These are phyloP conservation scores for Amphichorda felina DNA, from an alignment of 2,329 filamentous ascomycete species.

Conservation along the genomic window DNA sequence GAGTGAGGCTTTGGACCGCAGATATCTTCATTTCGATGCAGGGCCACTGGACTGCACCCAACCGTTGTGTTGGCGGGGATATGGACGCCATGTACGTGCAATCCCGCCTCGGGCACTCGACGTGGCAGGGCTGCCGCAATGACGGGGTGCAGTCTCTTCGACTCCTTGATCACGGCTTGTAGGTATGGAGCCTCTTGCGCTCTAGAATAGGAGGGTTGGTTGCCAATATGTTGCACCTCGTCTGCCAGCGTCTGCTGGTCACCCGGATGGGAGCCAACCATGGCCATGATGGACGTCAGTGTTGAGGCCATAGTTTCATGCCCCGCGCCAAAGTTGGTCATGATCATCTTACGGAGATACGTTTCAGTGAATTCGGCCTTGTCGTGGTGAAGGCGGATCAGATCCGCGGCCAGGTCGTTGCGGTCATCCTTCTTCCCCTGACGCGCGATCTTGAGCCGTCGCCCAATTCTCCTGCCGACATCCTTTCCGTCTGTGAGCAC, in stretches of 20 bases:
- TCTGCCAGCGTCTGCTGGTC: slow-evolving; percentile 20
- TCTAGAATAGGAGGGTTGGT: slow-evolving; percentile 9
- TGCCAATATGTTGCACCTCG: slow-evolving; percentile 13
- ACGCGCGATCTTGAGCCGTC: slow-evolving; percentile 18
- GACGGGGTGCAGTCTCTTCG: slow-evolving; percentile 37
- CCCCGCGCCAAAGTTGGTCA: slow-evolving; percentile 43
- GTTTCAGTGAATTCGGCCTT: slow-evolving; percentile 32
- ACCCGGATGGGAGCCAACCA: slow-evolving; percentile 27
- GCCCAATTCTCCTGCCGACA: slow-evolving; percentile 18
- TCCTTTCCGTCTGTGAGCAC: slow-evolving; percentile 11
- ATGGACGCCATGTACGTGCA: slow-evolving; percentile 23
- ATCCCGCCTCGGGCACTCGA: slow-evolving; percentile 22
- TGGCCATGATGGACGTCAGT: slow-evolving; percentile 33
- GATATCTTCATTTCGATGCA: slow-evolving; percentile 37
- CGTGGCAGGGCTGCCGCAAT: slow-evolving; percentile 39
- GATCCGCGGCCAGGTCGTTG: slow-evolving; percentile 30
- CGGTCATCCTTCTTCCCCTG: slow-evolving; percentile 17
- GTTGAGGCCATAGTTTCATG: slow-evolving; percentile 43
- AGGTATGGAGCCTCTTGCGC: slow-evolving; percentile 15
- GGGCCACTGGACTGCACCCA: slow-evolving; percentile 34
- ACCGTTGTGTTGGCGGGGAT: slow-evolving; percentile 35
- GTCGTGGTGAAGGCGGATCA: slow-evolving; percentile 31
- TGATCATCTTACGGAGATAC: slow-evolving; percentile 37
- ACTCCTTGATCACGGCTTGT: slow-evolving; percentile 35
- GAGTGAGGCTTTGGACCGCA: slow-evolving; percentile 32